These are phyloP conservation scores for Trichothecium roseum DNA, from an alignment of 2,329 filamentous ascomycete species.

Conservation along the genomic window DNA sequence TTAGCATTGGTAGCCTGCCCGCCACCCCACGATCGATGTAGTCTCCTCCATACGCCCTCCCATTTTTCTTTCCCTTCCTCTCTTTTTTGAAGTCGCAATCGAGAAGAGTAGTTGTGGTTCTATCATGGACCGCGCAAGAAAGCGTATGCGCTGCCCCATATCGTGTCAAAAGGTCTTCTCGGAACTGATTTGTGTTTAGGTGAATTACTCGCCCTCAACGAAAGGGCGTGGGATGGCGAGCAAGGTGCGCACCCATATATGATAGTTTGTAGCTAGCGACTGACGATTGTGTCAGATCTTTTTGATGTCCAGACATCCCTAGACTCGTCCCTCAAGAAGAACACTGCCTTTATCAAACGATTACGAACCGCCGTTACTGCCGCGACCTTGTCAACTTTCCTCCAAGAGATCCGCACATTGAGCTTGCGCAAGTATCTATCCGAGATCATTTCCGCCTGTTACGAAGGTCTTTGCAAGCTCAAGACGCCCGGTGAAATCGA, in stretches of 20 bases:
- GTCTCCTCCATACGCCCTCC: conserved; percentile 14
- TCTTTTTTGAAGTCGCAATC: conserved; percentile 18
- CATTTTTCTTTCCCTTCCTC: conserved; percentile 11
- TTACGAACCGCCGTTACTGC: conserved; percentile 80
- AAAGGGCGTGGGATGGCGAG: conserved; percentile 79
- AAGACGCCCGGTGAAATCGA: conserved; percentile 89
- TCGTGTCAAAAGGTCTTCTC: conserved; percentile 2
- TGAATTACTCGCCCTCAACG: conserved; percentile 83
- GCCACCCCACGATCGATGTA: conserved; percentile 34
- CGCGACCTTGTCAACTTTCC: conserved; percentile 69
- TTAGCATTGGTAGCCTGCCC: conserved; percentile 22
- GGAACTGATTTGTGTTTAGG: conserved; percentile 39
- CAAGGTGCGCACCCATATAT: background rate
- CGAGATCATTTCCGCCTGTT: conserved; percentile 92
- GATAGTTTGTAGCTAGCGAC: background rate
- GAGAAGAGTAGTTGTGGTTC: conserved; percentile 19
- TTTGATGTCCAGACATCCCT: conserved; percentile 69
- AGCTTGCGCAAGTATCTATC: conserved; percentile 95
- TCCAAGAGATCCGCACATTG: conserved; percentile 80
- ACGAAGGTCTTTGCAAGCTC: conserved; percentile 84
- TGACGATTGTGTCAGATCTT: conserved; percentile 46
- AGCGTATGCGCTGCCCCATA: conserved; percentile 34
- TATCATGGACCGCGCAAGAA: conserved; percentile 54
- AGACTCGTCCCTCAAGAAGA: conserved; percentile 95
- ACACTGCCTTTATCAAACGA: conserved; percentile 95